Evolutionary conservation across 2,329 filamentous ascomycete species (phyloP), one percentile per base, ranked within the genome.

Genomic region (Lachnellula willkommii): DNA sequence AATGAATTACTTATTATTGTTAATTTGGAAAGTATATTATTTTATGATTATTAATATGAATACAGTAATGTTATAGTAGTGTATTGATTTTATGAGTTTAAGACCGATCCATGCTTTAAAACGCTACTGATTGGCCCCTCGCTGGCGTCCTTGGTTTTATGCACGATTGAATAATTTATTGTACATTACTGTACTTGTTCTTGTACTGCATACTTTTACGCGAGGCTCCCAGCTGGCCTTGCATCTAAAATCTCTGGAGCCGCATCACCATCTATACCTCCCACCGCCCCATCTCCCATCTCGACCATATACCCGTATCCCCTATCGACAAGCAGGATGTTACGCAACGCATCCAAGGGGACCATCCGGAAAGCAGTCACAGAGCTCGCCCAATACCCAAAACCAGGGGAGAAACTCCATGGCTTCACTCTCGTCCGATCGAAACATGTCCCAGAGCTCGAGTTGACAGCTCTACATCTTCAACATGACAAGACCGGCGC

Each of bases 401-500:
- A 83, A 60, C 81, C 88, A 1, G 94, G 94, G 68, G 87, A 93
- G 69, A 87, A 89, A 73, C 81, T 97, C 42, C 89, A 97, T 72
- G 94, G 94, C 68, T 99, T 99, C 75, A 96, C 92, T 0, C 77
- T 99, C 53, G 79, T 92, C 67, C 84, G 93, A 59, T 83, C 88
- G 59, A 95, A 96, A 75, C 89, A 95, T 74, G 89, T 99, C 2
- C 90, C 92, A 0, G 94, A 99, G 76, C 82, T 97, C 49, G 89
- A 97, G 72, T 75, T 99, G 68, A 95, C 92, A 1, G 94, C 94
- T 5, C 74, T 97, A 52, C 89, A 95, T 61, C 81, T 99, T 60
- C 86, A 89, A 68, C 94, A 99, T 71, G 89, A 97, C 75, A 92
- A 92, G 77, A 99, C 94, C 0, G 90, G 92, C 58, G 94, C 94